A percentile compares a stretch with the other conserved stretches of the same genome.
Evolutionary conservation across 352 stramenopile genomes (phyloP).

Genomic region (Phytophthora crassamura): DNA sequence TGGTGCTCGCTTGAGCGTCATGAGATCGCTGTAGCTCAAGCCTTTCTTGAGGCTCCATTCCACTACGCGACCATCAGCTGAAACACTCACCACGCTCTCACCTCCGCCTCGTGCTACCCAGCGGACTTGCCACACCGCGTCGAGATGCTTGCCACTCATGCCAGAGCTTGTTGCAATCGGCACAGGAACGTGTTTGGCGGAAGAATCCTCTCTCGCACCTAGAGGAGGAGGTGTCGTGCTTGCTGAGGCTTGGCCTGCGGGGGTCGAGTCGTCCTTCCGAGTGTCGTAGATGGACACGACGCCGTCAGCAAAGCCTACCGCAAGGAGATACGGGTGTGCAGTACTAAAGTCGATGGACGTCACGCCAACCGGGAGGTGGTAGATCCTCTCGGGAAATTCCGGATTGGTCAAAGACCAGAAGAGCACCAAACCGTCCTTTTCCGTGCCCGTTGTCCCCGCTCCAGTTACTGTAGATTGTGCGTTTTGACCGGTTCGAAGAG

Average conservation of each 20-base stretch:
- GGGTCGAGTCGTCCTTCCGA: constrained; percentile 57
- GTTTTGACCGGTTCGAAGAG: constrained; percentile 15
- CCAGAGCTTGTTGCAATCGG: constrained; percentile 67
- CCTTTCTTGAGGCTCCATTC: constrained; percentile 96
- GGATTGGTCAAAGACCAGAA: constrained; percentile 95
- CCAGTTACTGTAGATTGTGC: neutral
- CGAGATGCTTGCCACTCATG: constrained; percentile 81
- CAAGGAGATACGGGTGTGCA: constrained; percentile 87
- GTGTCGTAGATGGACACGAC: constrained; percentile 93
- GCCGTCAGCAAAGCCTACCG: constrained; percentile 90
- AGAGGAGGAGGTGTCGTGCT: neutral
- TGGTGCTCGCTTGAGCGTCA: constrained; percentile 90
- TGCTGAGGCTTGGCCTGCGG: constrained; percentile 9
- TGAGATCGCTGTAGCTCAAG: constrained; percentile 87
- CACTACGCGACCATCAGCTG: constrained; percentile 90
- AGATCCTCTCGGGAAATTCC: constrained; percentile 91
- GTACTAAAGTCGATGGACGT: constrained; percentile 92
- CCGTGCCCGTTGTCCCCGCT: neutral
- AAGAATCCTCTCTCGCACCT: neutral
- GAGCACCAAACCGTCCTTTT: constrained; percentile 83
- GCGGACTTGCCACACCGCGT: constrained; percentile 93
- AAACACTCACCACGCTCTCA: constrained; percentile 92
- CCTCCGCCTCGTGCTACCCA: constrained; percentile 91
- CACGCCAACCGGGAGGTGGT: constrained; percentile 75
- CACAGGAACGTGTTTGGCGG: constrained; percentile 31